Percentiles rank a stretch among this genome's conserved stretches.
phyloP scores from a whole-genome alignment of 2,329 filamentous ascomycete species.

The Penicillium sp. region DNA sequence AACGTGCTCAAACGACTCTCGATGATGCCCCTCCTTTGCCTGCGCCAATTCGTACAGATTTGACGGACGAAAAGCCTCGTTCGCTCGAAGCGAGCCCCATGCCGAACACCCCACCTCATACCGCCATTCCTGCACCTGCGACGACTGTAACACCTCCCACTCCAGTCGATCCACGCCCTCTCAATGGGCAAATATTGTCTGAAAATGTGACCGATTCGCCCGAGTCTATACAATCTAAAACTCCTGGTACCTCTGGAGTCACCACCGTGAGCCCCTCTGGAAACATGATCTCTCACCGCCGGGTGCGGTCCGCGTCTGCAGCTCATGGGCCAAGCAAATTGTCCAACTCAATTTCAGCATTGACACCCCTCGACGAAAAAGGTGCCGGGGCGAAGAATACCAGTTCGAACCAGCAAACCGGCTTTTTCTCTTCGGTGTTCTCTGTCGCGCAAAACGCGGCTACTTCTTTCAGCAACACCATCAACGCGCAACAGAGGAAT shows the following conservation, averaged over 20 bases:
- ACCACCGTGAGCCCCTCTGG: conserved; percentile 63
- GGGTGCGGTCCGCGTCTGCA: conserved; percentile 57
- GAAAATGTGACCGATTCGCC: conserved; percentile 40
- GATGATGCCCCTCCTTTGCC: conserved; percentile 37
- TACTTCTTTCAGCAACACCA: conserved; percentile 68
- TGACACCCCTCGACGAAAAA: conserved; percentile 72
- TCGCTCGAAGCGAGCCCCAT: conserved; percentile 25
- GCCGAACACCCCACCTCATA: conserved; percentile 35
- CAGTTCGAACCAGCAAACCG: conserved; percentile 53
- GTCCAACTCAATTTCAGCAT: conserved; percentile 69
- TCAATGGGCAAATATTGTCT: conserved; percentile 35
- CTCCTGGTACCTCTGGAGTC: conserved; percentile 35
- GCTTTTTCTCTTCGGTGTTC: conserved; percentile 93
- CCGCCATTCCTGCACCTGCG: conserved; percentile 43
- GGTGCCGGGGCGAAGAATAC: conserved; percentile 53
- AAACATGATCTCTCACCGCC: conserved; percentile 72
- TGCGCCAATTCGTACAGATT: conserved; percentile 32
- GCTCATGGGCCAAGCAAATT: conserved; percentile 76
- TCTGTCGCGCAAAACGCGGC: conserved; percentile 92
- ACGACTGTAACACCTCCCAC: conserved; percentile 66
- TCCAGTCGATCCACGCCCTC: conserved; percentile 51
- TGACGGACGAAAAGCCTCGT: conserved; percentile 27
- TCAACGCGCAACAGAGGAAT: conserved; percentile 52
- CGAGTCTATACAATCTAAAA: conserved; percentile 34
- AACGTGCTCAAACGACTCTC: conserved; percentile 27